Conservation (phyloP, 192 early-diverging fungal species). For the Coemansia sp. region DNA sequence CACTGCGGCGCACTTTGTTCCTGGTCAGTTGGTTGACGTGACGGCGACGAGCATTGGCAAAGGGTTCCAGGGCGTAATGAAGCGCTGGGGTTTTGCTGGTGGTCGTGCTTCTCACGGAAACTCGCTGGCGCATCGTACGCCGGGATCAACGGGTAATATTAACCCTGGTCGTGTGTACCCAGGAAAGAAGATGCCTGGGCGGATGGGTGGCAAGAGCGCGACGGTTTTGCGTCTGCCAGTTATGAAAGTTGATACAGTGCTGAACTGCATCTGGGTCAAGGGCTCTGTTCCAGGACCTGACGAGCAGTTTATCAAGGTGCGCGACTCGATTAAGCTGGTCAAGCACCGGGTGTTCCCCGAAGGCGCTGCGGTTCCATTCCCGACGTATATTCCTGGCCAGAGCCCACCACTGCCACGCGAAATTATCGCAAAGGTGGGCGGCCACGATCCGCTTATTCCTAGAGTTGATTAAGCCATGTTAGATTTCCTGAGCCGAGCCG, state of each 20-base stretch:
- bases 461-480: conserved; percentile 20
- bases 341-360: conserved; percentile 64
- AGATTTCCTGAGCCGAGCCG: conserved; percentile 4
- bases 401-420: conserved; percentile 41
- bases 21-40: conserved; percentile 94
- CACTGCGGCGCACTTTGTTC: conserved; percentile 84
- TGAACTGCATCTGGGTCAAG: conserved; percentile 92
- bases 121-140: conserved; percentile 83
- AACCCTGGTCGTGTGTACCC: conserved; percentile 88
- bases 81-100: conserved; percentile 91
- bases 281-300: conserved; percentile 87
- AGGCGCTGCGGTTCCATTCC: conserved; percentile 68
- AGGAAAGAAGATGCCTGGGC: conserved; percentile 98
- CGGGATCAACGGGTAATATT: conserved; percentile 86
- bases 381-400: conserved; percentile 61
- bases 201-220: conserved; percentile 82
- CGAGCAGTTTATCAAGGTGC: conserved; percentile 79
- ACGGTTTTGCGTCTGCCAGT: conserved; percentile 84
- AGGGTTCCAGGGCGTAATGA: conserved; percentile 97
- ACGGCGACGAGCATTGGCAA: conserved; percentile 86
- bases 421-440: conserved; percentile 36
- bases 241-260: conserved; percentile 78
- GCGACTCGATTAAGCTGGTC: conserved; percentile 81
- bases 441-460: conserved; percentile 43
- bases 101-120: conserved; percentile 92